These are phyloP conservation scores for Plantago coronopus DNA, from an alignment of 305 asterid species.

Conservation along the genomic window DNA sequence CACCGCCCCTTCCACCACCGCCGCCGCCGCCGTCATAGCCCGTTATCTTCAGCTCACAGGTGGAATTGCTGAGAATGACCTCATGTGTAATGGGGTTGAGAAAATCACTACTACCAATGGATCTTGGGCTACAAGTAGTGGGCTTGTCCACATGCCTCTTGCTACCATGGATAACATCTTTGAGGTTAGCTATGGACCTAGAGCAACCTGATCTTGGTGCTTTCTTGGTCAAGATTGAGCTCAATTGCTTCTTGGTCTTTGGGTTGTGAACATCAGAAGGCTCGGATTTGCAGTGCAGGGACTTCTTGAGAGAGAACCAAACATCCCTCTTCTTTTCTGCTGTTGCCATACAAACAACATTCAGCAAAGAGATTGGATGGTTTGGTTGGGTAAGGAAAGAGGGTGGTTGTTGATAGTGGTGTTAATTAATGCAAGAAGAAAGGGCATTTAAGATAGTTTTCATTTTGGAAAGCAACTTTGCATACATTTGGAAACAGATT, in stretches of 20 bases:
- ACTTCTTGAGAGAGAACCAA: conserved; percentile 53
- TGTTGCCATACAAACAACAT: conserved; percentile 7
- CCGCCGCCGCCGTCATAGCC: conserved; percentile 54
- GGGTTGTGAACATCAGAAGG: conserved; percentile 49
- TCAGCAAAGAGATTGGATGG: not conserved
- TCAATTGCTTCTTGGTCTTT: conserved; percentile 30
- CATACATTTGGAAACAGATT: too few relatives aligned
- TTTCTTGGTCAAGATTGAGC: conserved; percentile 35
- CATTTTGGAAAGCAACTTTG: too few relatives aligned
- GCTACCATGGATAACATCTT: conserved; percentile 70
- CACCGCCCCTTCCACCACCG: conserved; percentile 1
- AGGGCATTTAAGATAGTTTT: not conserved
- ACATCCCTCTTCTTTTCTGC: conserved; percentile 56
- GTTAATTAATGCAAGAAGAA: too few relatives aligned
- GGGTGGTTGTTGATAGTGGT: not conserved
- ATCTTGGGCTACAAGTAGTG: conserved; percentile 71
- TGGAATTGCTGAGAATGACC: conserved; percentile 64
- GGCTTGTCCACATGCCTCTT: conserved; percentile 67
- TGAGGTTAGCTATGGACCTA: conserved; percentile 72
- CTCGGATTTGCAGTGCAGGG: conserved; percentile 52
- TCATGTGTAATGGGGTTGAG: conserved; percentile 76
- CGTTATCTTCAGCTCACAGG: conserved; percentile 61
- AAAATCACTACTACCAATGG: conserved; percentile 83
- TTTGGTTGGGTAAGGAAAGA: conserved; percentile 10
- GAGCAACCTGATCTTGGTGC: conserved; percentile 51